phyloP scores from a whole-genome alignment of 1,284 basidiomycete species.

The Pseudozyma tsukubaensis region DNA sequence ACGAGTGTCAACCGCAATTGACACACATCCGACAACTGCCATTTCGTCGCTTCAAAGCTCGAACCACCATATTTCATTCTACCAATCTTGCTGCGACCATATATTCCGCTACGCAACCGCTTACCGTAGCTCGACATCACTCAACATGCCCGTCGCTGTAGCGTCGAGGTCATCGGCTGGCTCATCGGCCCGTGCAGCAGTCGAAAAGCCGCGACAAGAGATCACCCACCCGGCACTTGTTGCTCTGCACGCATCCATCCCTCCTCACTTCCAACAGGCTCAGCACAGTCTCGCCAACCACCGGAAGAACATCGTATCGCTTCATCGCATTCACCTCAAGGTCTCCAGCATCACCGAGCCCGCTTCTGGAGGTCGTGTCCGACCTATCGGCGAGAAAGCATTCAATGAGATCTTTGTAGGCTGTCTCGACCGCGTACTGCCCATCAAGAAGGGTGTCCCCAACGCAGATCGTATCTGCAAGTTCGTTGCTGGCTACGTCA shows the following conservation, averaged over 20 bases:
- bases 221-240: slow-evolving; percentile 29
- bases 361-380: slow-evolving; percentile 26
- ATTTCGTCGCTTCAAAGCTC: not conserved
- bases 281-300: slow-evolving; percentile 86
- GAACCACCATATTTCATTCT: not conserved
- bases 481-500: slow-evolving; percentile 85
- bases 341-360: slow-evolving; percentile 75
- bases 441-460: slow-evolving; percentile 84
- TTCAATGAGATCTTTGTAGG: slow-evolving; percentile 76
- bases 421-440: slow-evolving; percentile 79
- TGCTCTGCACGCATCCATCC: slow-evolving; percentile 38
- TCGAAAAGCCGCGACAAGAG: slow-evolving; percentile 29
- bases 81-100: not conserved
- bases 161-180: slow-evolving; percentile 39
- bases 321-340: slow-evolving; percentile 83
- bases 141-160: slow-evolving; percentile 46
- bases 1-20: not conserved
- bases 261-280: slow-evolving; percentile 78
- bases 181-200: slow-evolving; percentile 17
- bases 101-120: not conserved
- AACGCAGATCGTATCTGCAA: slow-evolving; percentile 85
- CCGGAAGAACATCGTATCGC: slow-evolving; percentile 87
- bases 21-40: too few species aligned
- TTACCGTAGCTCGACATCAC: not conserved
- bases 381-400: slow-evolving; percentile 77